phyloP scores from a whole-genome alignment of 2,329 filamentous ascomycete genomes.

The Penicillium janthinellum region DNA sequence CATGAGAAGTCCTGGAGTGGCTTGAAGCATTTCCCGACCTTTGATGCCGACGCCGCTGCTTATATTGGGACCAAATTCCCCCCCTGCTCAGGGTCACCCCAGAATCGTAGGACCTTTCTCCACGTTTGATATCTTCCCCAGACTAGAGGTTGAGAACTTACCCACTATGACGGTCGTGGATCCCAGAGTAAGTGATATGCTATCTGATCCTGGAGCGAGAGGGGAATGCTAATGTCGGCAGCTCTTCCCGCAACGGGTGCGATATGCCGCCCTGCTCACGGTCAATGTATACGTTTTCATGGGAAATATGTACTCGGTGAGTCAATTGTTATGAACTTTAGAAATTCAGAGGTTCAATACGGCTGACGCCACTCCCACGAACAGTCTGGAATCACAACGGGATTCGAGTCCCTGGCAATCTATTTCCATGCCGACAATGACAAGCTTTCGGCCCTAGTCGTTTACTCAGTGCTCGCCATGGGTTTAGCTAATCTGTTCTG shows the following conservation, averaged over 20 bases:
- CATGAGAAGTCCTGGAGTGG: conserved; percentile 1
- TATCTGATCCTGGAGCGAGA: background rate
- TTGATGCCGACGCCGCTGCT: conserved; percentile 3
- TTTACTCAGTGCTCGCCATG: conserved; percentile 30
- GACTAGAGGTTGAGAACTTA: background rate
- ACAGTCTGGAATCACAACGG: conserved; percentile 30
- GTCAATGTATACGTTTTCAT: conserved; percentile 33
- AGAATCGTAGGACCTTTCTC: conserved; percentile 12
- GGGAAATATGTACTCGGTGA: conserved; percentile 34
- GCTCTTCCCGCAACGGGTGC: conserved; percentile 28
- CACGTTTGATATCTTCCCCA: background rate
- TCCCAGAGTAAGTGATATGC: conserved; percentile 20
- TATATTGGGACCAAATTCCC: conserved; percentile 13
- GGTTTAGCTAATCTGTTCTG: conserved; percentile 37
- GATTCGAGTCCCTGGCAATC: conserved; percentile 25
- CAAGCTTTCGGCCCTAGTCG: conserved; percentile 23
- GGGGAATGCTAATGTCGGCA: conserved; percentile 10
- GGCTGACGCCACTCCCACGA: conserved; percentile 1
- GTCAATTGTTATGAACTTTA: background rate
- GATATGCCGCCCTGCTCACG: conserved; percentile 30
- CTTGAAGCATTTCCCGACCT: conserved; percentile 5
- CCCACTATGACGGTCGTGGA: conserved; percentile 20
- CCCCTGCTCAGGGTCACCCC: background rate
- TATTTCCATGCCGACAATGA: conserved; percentile 23
- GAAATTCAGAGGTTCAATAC: background rate